phyloP scores from a whole-genome alignment of 2,329 filamentous ascomycete genomes.

The Ploettnerulaceae sp. region DNA sequence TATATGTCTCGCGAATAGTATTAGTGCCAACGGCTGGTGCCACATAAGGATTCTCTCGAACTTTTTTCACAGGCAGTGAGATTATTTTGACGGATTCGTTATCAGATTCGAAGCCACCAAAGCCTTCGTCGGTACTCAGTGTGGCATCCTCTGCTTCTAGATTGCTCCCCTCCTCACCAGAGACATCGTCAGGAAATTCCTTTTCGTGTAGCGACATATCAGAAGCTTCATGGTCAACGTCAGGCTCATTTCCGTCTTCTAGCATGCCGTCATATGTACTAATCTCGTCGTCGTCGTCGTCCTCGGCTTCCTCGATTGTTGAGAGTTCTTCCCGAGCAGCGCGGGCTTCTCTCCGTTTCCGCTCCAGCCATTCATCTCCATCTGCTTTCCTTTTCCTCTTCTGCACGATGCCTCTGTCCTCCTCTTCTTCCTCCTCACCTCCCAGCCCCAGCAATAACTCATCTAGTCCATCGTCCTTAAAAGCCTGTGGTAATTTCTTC shows the following conservation, averaged over 20 bases:
- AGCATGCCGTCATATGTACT: slow-evolving; percentile 30
- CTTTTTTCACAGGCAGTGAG: slow-evolving; percentile 37
- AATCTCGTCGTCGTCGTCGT: slow-evolving; percentile 22
- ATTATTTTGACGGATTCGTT: slow-evolving; percentile 24
- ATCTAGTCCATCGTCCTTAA: slow-evolving; percentile 77
- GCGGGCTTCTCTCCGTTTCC: slow-evolving; percentile 48
- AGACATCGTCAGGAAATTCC: slow-evolving; percentile 31
- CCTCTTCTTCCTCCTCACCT: slow-evolving; percentile 37
- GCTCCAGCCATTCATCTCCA: slow-evolving; percentile 55
- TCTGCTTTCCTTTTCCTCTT: slow-evolving; percentile 55
- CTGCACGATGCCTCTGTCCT: slow-evolving; percentile 41
- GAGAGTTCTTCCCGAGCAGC: slow-evolving; percentile 5
- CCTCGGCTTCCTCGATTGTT: slow-evolving; percentile 11
- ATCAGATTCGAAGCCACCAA: slow-evolving; percentile 37
- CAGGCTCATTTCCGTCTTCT: slow-evolving; percentile 26
- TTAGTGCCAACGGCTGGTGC: slow-evolving; percentile 54
- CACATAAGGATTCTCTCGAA: slow-evolving; percentile 82
- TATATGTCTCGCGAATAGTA: slow-evolving; percentile 66
- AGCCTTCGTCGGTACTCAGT: slow-evolving; percentile 37
- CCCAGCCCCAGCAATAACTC: slow-evolving; percentile 68
- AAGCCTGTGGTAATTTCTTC: slow-evolving; percentile 67
- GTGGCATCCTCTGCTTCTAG: slow-evolving; percentile 36
- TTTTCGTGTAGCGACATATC: slow-evolving; percentile 29
- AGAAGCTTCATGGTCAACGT: slow-evolving; percentile 32
- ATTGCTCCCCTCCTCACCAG: slow-evolving; percentile 25